phyloP scores from a whole-genome alignment of 208 protist species.

The Balamuthia mandrillaris region DNA sequence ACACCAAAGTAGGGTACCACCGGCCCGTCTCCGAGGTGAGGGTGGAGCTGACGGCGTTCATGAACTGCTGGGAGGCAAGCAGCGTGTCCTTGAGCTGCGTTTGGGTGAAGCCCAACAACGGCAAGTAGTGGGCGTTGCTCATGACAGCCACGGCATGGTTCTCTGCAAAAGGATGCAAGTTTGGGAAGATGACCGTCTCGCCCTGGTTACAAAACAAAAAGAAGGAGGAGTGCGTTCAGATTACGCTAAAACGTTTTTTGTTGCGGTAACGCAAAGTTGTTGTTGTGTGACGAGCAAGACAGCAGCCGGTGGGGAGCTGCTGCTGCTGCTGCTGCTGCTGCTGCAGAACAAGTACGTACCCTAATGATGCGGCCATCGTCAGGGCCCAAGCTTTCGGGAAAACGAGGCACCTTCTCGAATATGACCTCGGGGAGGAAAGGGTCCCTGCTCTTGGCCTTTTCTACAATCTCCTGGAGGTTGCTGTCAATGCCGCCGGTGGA shows the following conservation, averaged over 20 bases:
- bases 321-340: too few species aligned
- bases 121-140: not conserved
- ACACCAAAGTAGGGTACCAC: not conserved
- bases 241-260: too few species aligned
- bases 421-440: not conserved
- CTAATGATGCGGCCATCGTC: not conserved
- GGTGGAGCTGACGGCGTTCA: too few species aligned
- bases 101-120: not conserved
- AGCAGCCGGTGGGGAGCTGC: too few species aligned
- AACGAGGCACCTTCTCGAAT: not conserved
- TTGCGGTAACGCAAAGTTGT: too few species aligned
- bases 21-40: too few species aligned
- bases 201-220: not conserved
- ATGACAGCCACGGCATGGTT: conserved; percentile 16
- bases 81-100: not conserved
- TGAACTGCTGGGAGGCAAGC: not conserved
- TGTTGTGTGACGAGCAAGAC: too few species aligned
- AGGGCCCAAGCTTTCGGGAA: not conserved
- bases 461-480: not conserved
- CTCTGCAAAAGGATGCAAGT: conserved; percentile 3
- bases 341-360: too few species aligned
- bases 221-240: too few species aligned
- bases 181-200: conserved; percentile 11
- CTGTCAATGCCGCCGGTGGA: not conserved
- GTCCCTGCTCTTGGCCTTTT: not conserved